Evolutionary conservation across 2,329 filamentous ascomycete species (phyloP).

Genomic region (Claviceps africana): DNA sequence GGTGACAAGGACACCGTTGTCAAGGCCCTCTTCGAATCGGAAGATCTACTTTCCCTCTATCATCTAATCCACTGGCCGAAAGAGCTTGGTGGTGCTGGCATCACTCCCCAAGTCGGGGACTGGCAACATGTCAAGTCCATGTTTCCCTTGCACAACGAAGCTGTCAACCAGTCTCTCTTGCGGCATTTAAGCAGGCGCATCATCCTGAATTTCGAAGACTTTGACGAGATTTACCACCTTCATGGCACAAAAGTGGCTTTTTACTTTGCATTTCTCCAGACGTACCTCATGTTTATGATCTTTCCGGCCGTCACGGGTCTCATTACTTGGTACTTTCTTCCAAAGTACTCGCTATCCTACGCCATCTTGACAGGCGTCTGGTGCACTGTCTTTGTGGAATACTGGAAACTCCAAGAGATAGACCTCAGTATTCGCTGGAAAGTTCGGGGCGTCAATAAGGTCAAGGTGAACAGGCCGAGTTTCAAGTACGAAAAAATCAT

Average conservation of each 20-base stretch:
- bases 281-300: slow-evolving; percentile 56
- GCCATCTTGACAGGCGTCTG: slow-evolving; percentile 53
- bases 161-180: slow-evolving; percentile 41
- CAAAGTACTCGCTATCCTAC: slow-evolving; percentile 57
- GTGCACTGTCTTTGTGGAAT: slow-evolving; percentile 63
- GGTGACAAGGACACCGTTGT: slow-evolving; percentile 36
- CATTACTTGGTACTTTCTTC: slow-evolving; percentile 53
- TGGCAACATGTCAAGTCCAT: slow-evolving; percentile 48
- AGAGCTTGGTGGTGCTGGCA: slow-evolving; percentile 45
- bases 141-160: slow-evolving; percentile 49
- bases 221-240: slow-evolving; percentile 47
- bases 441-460: slow-evolving; percentile 51
- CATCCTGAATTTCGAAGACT: slow-evolving; percentile 33
- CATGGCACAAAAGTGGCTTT: slow-evolving; percentile 54
- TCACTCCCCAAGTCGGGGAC: slow-evolving; percentile 41
- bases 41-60: slow-evolving; percentile 57
- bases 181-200: slow-evolving; percentile 40
- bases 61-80: slow-evolving; percentile 48
- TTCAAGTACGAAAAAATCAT: slow-evolving; percentile 50
- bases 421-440: slow-evolving; percentile 62
- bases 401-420: slow-evolving; percentile 63
- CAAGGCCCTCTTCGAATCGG: slow-evolving; percentile 42
- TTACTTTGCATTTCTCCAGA: slow-evolving; percentile 73
- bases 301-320: slow-evolving; percentile 57
- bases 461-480: slow-evolving; percentile 51